phyloP scores from a whole-genome alignment of 805 yeast species.

The Suhomyces sp. region DNA sequence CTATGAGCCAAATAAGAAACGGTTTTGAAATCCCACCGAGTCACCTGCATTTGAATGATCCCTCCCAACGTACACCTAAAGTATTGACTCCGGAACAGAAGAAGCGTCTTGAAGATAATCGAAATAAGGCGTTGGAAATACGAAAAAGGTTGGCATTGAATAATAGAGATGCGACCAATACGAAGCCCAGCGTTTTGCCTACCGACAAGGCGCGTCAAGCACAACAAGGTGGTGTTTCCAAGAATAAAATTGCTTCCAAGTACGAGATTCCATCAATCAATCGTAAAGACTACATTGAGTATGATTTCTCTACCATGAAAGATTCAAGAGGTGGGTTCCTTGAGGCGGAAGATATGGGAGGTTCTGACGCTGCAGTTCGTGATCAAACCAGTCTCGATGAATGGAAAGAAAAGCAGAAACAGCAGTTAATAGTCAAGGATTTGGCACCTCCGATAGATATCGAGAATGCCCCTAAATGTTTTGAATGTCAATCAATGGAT shows the following conservation, averaged over 20 bases:
- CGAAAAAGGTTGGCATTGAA: conserved; percentile 33
- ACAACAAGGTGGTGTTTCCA: no score
- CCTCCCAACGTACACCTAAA: conserved; percentile 22
- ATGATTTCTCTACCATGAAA: conserved; percentile 87
- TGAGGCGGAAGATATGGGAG: conserved; percentile 22
- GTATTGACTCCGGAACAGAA: conserved; percentile 50
- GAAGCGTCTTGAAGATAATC: conserved; percentile 49
- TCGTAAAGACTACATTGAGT: conserved; percentile 71
- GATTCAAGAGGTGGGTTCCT: conserved; percentile 88
- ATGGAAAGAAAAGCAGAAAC: conserved; percentile 47
- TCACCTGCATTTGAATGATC: no score
- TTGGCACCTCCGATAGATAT: conserved; percentile 73
- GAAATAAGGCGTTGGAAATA: conserved; percentile 52
- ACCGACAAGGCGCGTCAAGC: background rate
- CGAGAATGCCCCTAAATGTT: conserved; percentile 75
- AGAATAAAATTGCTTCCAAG: background rate
- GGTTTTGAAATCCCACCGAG: conserved; percentile 5
- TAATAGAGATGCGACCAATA: conserved; percentile 36
- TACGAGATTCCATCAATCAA: conserved; percentile 41
- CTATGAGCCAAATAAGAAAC: conserved; percentile 6
- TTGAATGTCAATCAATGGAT: conserved; percentile 79
- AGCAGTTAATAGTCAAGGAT: conserved; percentile 41
- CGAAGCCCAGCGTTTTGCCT: conserved; percentile 1
- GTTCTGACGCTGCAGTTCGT: conserved; percentile 54
- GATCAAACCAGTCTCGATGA: conserved; percentile 38